phyloP scores from a whole-genome alignment of 225 moss, liverwort and hornwort species.

The Thuidium tamariscinum region DNA sequence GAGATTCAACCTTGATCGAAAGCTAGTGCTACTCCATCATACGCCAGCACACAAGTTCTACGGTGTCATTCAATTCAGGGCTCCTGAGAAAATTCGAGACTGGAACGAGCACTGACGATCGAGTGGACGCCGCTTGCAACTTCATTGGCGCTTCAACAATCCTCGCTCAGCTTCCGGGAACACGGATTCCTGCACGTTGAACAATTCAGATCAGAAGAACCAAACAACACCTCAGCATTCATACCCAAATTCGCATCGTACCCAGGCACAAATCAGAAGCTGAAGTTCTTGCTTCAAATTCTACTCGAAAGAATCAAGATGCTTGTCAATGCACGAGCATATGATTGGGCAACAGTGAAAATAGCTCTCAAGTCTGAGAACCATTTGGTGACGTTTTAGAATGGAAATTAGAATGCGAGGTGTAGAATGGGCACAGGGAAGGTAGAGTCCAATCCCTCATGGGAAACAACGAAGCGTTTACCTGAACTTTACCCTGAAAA shows the following conservation, averaged over 20 bases:
- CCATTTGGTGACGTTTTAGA: not conserved
- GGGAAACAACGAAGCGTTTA: no score
- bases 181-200: conserved; percentile 1
- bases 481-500: no score
- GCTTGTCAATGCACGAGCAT: not conserved
- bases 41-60: not conserved
- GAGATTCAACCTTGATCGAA: not conserved
- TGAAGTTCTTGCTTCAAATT: not conserved
- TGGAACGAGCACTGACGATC: not conserved
- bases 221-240: not conserved
- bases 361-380: not conserved
- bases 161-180: conserved; percentile 2
- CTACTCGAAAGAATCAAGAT: not conserved
- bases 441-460: no score
- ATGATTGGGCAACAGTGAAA: not conserved
- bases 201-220: not conserved
- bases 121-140: not conserved
- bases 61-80: no score
- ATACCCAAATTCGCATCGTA: not conserved
- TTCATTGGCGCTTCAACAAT: not conserved
- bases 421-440: not conserved
- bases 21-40: not conserved
- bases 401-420: not conserved
- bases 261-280: not conserved
- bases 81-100: not conserved